Evolutionary conservation across 2,329 filamentous ascomycete species (phyloP), one percentile per base, ranked within the genome.

Genomic region (Colletotrichum higginsianum): DNA sequence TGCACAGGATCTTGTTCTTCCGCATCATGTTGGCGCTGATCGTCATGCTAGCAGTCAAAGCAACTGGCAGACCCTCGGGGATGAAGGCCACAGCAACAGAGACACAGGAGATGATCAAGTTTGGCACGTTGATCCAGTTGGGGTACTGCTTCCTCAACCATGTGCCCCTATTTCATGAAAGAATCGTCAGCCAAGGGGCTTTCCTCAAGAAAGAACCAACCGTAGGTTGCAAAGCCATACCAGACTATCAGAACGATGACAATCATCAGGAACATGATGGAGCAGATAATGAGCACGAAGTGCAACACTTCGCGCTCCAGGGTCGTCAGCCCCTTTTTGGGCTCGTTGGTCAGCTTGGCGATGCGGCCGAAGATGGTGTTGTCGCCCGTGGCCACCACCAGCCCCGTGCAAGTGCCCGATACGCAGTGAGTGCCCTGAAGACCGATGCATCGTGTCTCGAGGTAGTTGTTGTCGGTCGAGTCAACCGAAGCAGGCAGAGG

Each of bases 391-490:
- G 90, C 89, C 13, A 95, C 90, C 2, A 94, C 91, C 12, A 95
- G 81, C 21, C 91, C 93, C 16, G 87, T 84, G 62, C 89, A 91
- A 26, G 84, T 90, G 3, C 93, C 93, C 8, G 90, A 90, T 4
- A 93, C 89, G 75, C 92, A 94, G 76, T 95, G 92, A 0, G 93
- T 94, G n/a, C 93, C 93, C 78, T 94, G 92, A 12, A 95, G 85
- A 26, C 92, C 93, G 64, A 95, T 93, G 75, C 90, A 92, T 63
- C 89, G 88, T 4, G 92, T 95, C 78, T 95, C 93, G 40, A 95
- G 88, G 76, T 93, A 94, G 79, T 94, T 94, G 49, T 87, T 84
- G 76, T 94, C 92, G 0, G 90, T 92, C 0, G 86, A 88, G n/a
- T 93, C 86, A 16, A 92, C 85, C 0, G 89, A 88, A 2, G 88